These are phyloP conservation scores for Pestalotiopsis sp. DNA, from an alignment of 2,329 filamentous ascomycete genomes.

Conservation along the genomic window DNA sequence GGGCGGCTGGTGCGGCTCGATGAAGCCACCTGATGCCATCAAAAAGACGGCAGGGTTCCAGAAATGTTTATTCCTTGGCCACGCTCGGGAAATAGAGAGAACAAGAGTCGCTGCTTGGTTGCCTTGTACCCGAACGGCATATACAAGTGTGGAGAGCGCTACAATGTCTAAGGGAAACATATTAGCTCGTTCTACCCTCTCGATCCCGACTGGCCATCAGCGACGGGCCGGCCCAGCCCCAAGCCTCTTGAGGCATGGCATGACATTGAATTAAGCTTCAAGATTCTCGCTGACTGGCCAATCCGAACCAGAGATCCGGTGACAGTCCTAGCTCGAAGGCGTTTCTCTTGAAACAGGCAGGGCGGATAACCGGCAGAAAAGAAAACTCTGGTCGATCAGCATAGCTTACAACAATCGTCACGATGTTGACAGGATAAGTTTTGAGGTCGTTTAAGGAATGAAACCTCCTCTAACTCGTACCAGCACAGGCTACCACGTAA, in stretches of 20 bases:
- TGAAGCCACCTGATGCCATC: too few relatives aligned
- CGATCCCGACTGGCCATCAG: neutral
- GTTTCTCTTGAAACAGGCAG: neutral
- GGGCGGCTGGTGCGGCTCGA: neutral
- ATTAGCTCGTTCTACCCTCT: neutral
- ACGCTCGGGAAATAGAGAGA: too few relatives aligned
- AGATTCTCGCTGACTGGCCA: neutral
- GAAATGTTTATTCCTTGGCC: too few relatives aligned
- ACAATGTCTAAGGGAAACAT: too few relatives aligned
- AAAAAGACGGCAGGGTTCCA: too few relatives aligned
- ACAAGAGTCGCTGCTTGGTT: too few relatives aligned
- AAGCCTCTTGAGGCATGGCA: neutral
- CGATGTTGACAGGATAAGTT: neutral
- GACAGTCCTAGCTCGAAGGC: neutral
- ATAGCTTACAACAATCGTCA: neutral
- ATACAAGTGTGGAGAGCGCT: neutral
- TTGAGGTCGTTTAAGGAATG: neutral
- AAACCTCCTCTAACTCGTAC: neutral
- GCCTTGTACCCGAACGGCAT: neutral
- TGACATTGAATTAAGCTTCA: neutral
- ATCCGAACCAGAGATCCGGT: neutral
- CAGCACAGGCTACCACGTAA: too few relatives aligned
- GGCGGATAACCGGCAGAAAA: neutral
- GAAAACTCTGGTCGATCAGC: neutral
- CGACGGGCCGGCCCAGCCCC: neutral